phyloP scores from a whole-genome alignment of 1,284 basidiomycete species.

The Wallemia hederae region DNA sequence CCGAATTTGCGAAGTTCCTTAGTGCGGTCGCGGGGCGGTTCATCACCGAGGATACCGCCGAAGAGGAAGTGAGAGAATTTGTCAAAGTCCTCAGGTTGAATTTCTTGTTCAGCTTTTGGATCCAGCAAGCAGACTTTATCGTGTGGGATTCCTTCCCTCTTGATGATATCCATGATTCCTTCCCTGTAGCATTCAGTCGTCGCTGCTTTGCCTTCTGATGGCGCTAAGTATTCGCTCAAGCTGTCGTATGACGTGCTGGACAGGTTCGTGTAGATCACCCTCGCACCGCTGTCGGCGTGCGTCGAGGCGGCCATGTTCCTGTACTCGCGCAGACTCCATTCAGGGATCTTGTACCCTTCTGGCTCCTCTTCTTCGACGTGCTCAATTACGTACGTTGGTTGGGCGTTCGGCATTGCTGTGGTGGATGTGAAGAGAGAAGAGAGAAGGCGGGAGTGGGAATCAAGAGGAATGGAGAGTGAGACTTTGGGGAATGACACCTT shows the following conservation, averaged over 20 bases:
- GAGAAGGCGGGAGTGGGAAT: too few species aligned
- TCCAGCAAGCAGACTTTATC: conserved; percentile 57
- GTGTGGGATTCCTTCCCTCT: conserved; percentile 22
- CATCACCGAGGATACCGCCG: conserved; percentile 24
- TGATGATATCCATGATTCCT: conserved; percentile 36
- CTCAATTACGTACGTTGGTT: background rate
- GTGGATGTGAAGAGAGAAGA: background rate
- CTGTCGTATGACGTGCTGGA: background rate
- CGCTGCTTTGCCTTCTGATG: conserved; percentile 12
- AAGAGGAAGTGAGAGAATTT: conserved; percentile 60
- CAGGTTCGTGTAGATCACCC: conserved; percentile 2
- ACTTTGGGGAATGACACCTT: too few species aligned
- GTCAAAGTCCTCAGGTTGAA: conserved; percentile 44
- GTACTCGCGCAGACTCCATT: background rate
- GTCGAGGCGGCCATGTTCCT: background rate
- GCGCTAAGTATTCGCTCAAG: background rate
- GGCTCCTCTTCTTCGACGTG: background rate
- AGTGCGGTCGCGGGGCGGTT: conserved; percentile 25
- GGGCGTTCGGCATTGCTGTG: background rate
- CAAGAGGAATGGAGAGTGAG: too few species aligned
- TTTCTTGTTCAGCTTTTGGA: conserved; percentile 38
- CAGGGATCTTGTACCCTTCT: background rate
- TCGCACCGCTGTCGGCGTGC: background rate
- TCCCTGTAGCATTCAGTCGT: conserved; percentile 28
- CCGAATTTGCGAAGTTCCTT: conserved; percentile 56